Evolutionary conservation across 2,329 filamentous ascomycete genomes (phyloP).

Genomic region (Zasmidium citrigriseum): DNA sequence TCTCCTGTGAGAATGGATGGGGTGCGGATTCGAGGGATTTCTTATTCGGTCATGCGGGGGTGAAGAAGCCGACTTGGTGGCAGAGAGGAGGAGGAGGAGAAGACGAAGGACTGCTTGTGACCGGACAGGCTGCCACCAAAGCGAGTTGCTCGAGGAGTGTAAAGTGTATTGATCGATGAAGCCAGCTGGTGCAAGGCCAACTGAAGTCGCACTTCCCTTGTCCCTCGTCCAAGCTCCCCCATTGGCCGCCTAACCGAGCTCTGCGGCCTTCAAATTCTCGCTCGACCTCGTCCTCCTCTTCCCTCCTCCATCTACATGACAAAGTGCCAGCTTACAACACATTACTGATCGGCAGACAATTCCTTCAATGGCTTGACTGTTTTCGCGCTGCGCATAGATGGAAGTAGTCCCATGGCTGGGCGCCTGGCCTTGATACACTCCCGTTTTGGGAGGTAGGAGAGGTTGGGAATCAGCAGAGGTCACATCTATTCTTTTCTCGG

Average conservation of each 20-base stretch:
- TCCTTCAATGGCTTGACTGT: conserved; percentile 57
- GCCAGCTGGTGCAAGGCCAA: not conserved
- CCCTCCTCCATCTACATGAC: conserved; percentile 44
- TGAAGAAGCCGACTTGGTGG: not conserved
- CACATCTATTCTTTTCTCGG: conserved; percentile 45
- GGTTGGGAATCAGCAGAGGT: conserved; percentile 74
- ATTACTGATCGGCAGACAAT: conserved; percentile 63
- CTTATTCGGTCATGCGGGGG: conserved; percentile 17
- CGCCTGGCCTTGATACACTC: conserved; percentile 70
- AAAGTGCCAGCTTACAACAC: conserved; percentile 58
- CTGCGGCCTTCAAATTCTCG: not conserved
- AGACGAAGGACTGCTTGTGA: not conserved
- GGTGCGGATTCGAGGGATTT: conserved; percentile 2
- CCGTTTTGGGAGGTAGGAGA: conserved; percentile 66
- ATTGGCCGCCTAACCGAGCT: not conserved
- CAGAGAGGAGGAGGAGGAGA: not conserved
- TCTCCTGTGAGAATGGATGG: conserved; percentile 8
- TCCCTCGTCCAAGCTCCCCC: conserved; percentile 1
- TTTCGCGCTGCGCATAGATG: conserved; percentile 70
- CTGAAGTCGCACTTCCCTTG: not conserved
- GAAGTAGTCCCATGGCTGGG: conserved; percentile 66
- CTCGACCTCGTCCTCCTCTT: conserved; percentile 25
- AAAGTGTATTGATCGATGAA: not conserved
- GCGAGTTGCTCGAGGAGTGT: too few relatives aligned
- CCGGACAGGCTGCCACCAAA: not conserved